phyloP scores from a whole-genome alignment of 495 filamentous ascomycete genomes.

The Aspergillus homomorphus region DNA sequence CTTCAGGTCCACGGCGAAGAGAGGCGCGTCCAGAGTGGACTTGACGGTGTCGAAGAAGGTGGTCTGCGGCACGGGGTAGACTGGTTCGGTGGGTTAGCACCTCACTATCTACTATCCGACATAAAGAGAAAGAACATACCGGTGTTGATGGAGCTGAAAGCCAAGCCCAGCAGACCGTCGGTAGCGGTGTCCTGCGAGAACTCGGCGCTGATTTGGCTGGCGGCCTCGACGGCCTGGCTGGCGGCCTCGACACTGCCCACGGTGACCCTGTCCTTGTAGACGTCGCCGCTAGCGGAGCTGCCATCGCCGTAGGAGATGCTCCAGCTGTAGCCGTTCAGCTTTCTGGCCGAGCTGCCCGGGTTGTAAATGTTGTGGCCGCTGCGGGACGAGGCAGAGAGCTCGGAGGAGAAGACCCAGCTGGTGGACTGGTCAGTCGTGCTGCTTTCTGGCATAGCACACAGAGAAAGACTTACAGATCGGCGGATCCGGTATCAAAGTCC shows the following conservation, averaged over 20 bases:
- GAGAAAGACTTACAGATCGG: constrained; percentile 60
- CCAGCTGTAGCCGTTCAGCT: constrained; percentile 58
- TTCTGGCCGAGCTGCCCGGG: constrained; percentile 47
- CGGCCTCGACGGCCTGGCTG: constrained; percentile 68
- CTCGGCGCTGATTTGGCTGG: constrained; percentile 53
- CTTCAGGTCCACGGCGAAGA: constrained; percentile 70
- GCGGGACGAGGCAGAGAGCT: constrained; percentile 44
- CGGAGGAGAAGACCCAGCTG: constrained; percentile 53
- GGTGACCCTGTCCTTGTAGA: constrained; percentile 67
- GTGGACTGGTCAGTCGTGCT: constrained; percentile 11
- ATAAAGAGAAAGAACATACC: constrained; percentile 15
- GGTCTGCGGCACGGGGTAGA: constrained; percentile 55
- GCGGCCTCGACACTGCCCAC: constrained; percentile 62
- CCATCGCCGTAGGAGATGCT: constrained; percentile 70
- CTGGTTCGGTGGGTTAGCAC: constrained; percentile 18
- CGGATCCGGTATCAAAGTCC: constrained; percentile 74
- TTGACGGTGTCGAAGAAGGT: constrained; percentile 76
- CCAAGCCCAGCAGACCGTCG: constrained; percentile 71
- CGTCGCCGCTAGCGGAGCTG: constrained; percentile 59
- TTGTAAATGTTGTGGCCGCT: constrained; percentile 62
- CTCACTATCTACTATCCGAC: neutral
- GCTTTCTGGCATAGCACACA: neutral
- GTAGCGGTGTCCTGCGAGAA: constrained; percentile 59
- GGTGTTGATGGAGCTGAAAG: constrained; percentile 68
- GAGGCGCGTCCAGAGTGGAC: constrained; percentile 49